These are phyloP conservation scores for Fusarium mundagurra DNA, from an alignment of 2,329 filamentous ascomycete species.

Conservation along the genomic window DNA sequence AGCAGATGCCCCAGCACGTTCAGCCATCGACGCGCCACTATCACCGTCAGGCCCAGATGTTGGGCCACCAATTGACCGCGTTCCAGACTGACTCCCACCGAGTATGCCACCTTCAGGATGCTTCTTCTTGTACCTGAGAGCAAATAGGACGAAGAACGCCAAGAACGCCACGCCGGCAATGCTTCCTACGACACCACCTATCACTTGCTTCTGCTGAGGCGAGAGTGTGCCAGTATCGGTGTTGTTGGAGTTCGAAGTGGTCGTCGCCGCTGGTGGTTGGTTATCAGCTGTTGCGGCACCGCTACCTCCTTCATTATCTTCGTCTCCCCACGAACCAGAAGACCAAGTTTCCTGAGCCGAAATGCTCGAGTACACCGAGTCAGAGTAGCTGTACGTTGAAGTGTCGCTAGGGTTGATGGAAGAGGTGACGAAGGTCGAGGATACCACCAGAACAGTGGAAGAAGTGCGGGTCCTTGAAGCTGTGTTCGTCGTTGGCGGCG, in stretches of 20 bases:
- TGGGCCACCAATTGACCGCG: conserved; percentile 37
- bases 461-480: conserved; percentile 24
- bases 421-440: conserved; percentile 32
- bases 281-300: conserved; percentile 27
- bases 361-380: conserved; percentile 39
- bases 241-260: conserved; percentile 29
- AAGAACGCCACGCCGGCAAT: conserved; percentile 68
- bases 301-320: conserved; percentile 20
- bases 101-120: conserved; percentile 56
- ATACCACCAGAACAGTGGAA: conserved; percentile 32
- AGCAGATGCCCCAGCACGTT: conserved; percentile 51
- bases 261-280: conserved; percentile 37
- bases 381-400: conserved; percentile 32
- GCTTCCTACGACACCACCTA: conserved; percentile 66
- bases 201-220: conserved; percentile 53
- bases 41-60: conserved; percentile 24
- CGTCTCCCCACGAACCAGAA: conserved; percentile 31
- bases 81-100: conserved; percentile 50
- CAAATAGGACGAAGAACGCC: conserved; percentile 61
- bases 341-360: conserved; percentile 40
- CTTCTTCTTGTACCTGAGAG: conserved; percentile 66
- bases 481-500: conserved; percentile 20
- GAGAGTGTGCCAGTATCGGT: conserved; percentile 42
- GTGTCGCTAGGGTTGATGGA: conserved; percentile 22
- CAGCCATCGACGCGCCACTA: conserved; percentile 53